Percentiles rank a stretch among this genome's conserved stretches.
These are phyloP conservation scores for Plasmopara viticola DNA, from an alignment of 352 stramenopile genomes.

Conservation along the genomic window DNA sequence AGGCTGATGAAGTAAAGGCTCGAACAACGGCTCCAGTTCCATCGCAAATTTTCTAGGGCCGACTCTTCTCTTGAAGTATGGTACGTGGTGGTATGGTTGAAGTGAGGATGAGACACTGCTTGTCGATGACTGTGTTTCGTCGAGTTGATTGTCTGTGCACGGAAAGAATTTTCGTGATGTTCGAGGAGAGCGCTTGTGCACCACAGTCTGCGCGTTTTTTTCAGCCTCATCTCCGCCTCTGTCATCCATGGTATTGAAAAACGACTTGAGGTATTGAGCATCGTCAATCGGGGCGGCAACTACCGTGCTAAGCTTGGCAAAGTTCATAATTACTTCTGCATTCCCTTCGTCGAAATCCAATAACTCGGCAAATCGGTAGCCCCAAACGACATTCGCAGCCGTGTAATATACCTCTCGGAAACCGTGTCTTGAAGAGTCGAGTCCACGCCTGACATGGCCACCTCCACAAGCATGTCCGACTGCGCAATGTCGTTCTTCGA, in stretches of 20 bases:
- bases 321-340: slow-evolving; percentile 72
- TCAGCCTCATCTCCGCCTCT: neutral
- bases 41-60: slow-evolving; percentile 41
- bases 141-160: neutral
- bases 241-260: slow-evolving; percentile 7
- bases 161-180: neutral
- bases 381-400: slow-evolving; percentile 52
- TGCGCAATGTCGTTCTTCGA: slow-evolving; percentile 45
- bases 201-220: neutral
- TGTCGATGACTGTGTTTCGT: slow-evolving; percentile 17
- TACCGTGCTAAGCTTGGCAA: slow-evolving; percentile 64
- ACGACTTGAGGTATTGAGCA: slow-evolving; percentile 33
- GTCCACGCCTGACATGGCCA: slow-evolving; percentile 72
- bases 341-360: slow-evolving; percentile 64
- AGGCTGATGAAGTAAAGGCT: slow-evolving; percentile 56
- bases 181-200: slow-evolving; percentile 14
- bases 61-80: slow-evolving; percentile 8
- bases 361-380: slow-evolving; percentile 66
- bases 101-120: slow-evolving; percentile 5
- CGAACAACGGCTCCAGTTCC: slow-evolving; percentile 69
- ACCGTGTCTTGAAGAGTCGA: slow-evolving; percentile 81
- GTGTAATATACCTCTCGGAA: slow-evolving; percentile 79
- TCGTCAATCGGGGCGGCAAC: slow-evolving; percentile 49
- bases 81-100: slow-evolving; percentile 17
- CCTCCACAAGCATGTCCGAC: slow-evolving; percentile 73